phyloP scores from a whole-genome alignment of 75 land plant species.

The Ceratopteris richardii region DNA sequence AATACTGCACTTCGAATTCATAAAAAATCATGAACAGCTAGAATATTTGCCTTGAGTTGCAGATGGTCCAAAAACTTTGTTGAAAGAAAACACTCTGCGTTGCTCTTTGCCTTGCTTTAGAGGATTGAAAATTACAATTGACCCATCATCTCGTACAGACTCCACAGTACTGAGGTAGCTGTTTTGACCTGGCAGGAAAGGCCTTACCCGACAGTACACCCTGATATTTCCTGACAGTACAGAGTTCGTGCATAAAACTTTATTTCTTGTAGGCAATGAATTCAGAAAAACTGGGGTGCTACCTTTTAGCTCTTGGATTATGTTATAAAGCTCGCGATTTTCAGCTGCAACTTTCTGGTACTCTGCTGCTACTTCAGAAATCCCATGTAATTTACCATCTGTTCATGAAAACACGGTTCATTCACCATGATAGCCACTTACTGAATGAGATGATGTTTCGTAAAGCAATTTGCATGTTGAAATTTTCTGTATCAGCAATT shows the following conservation, averaged over 20 bases:
- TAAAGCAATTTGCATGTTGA: no score
- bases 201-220: constrained; percentile 64
- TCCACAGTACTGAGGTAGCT: constrained; percentile 38
- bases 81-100: constrained; percentile 50
- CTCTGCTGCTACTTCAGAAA: constrained; percentile 71
- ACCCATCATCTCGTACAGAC: constrained; percentile 58
- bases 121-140: constrained; percentile 52
- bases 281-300: no score
- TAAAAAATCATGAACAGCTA: no score
- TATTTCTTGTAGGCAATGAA: neutral
- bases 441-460: no score
- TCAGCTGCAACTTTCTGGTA: constrained; percentile 84
- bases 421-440: no score
- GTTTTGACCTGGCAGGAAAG: constrained; percentile 43
- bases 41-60: constrained; percentile 44
- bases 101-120: constrained; percentile 53
- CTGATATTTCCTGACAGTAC: constrained; percentile 57
- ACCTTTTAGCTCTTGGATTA: constrained; percentile 96
- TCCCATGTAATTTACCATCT: constrained; percentile 52
- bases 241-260: neutral
- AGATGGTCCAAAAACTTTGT: constrained; percentile 47
- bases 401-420: neutral
- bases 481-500: no score
- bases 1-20: no score
- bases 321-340: constrained; percentile 84